Percentiles rank a stretch among this genome's conserved stretches.
These are phyloP conservation scores for Globisporangium radiosum DNA, from an alignment of 352 stramenopile genomes.

Conservation along the genomic window DNA sequence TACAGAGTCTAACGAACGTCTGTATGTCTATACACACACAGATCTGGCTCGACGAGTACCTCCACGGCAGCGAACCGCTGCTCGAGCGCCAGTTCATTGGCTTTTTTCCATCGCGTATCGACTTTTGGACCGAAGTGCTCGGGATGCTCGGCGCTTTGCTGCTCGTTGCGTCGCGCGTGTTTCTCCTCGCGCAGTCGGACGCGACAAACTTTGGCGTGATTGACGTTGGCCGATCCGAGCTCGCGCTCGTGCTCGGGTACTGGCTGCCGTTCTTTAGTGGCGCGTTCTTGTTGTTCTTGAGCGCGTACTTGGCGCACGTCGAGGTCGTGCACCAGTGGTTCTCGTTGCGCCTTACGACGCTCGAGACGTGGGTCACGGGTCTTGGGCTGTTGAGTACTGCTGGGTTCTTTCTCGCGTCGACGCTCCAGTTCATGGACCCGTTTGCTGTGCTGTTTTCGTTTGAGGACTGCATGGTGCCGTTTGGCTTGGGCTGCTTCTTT, in stretches of 20 bases:
- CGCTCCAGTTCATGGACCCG: constrained; percentile 79
- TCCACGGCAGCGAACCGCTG: constrained; percentile 65
- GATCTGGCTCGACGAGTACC: constrained; percentile 83
- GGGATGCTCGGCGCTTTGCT: constrained; percentile 55
- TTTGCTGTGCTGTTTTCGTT: constrained; percentile 76
- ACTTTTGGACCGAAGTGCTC: constrained; percentile 65
- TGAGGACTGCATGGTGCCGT: constrained; percentile 60
- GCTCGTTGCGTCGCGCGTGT: constrained; percentile 51
- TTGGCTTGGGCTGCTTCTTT: constrained; percentile 60
- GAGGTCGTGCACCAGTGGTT: constrained; percentile 84
- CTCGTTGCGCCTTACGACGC: constrained; percentile 59
- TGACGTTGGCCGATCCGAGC: constrained; percentile 52
- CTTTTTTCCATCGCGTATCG: constrained; percentile 77
- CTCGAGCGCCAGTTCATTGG: constrained; percentile 61
- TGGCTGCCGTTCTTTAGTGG: constrained; percentile 82
- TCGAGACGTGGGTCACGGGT: constrained; percentile 47
- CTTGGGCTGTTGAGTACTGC: constrained; percentile 53
- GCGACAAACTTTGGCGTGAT: constrained; percentile 72
- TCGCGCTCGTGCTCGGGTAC: constrained; percentile 66
- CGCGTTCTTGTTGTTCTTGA: constrained; percentile 67
- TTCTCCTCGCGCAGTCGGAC: constrained; percentile 48
- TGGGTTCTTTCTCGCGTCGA: constrained; percentile 75
- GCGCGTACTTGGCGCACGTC: constrained; percentile 73
- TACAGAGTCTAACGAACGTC: neutral
- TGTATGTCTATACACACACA: constrained; percentile 6